Base-by-base conservation (phyloP, 2,329 filamentous ascomycete genomes). In the Arthrobotrys entomopaga region DNA sequence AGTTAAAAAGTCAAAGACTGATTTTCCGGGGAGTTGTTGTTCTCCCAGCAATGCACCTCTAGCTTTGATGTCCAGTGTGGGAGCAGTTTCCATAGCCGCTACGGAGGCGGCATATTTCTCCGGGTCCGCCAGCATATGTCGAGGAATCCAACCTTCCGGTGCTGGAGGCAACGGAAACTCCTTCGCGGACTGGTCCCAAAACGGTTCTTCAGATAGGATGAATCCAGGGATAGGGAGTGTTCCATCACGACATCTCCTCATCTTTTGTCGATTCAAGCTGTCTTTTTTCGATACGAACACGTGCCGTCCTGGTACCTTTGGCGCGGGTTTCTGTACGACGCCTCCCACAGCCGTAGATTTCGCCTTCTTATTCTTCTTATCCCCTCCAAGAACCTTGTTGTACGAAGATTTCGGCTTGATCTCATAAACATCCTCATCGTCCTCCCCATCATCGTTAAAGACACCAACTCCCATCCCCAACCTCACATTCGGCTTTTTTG, bases 361-460 rank as follows among this genome's bases (percentile, higher is more conserved):
- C 56, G 80, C 52, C 78, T 87, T 91, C 80, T 92, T 93, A n/a
- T n/a, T 34, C 80, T 90, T 90, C 81, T 91, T 96, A 76, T 93
- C 90, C 0, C 89, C 90, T 16, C 92, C 93, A 72, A 97, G 87
- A 3, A 90, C 86, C 46, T 89, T 87, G 78, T 91, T 96, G 81
- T 96, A 97, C 11, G 90, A 92, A 80, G 97, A 96, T 77, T 89
- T 90, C 0, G 95, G 95, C 0, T 94, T 94, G 61, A 98, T 89
- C 69, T 94, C 91, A 80, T 97, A 98, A 0, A 92, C 91, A 79
- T 97, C 93, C 78, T 98, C 95, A 52, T 97, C 93, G 77, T 98
- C 95, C 3, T 94, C 97, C 10, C 93, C 93, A 19, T 90, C 95
- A 77, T 97, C 94, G 78, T 98, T 97, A 52, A 98, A 82, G 1